Evolutionary conservation across 805 yeast genomes (phyloP).

Genomic region (Lachancea fermentati): DNA sequence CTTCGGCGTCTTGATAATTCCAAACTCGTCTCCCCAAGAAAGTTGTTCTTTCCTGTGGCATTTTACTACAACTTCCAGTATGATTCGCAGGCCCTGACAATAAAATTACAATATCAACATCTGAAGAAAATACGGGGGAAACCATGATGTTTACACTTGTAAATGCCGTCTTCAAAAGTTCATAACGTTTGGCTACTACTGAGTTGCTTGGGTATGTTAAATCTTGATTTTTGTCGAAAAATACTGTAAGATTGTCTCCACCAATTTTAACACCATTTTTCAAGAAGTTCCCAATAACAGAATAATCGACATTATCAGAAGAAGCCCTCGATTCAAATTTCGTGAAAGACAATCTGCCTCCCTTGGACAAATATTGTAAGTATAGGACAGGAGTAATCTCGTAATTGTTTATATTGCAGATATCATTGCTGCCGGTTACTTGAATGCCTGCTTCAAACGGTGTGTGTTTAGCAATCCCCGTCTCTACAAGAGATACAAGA

Average conservation of each 20-base stretch:
- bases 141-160: background rate
- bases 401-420: slow-evolving; percentile 25
- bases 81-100: background rate
- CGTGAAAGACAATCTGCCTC: slow-evolving; percentile 14
- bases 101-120: slow-evolving; percentile 1
- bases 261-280: background rate
- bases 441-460: slow-evolving; percentile 14
- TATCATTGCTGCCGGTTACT: slow-evolving; percentile 27
- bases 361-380: slow-evolving; percentile 23
- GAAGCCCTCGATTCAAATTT: background rate
- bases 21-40: slow-evolving; percentile 3
- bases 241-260: background rate
- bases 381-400: slow-evolving; percentile 20
- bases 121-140: background rate
- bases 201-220: background rate
- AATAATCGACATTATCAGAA: background rate
- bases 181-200: background rate
- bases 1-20: slow-evolving; percentile 6
- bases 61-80: background rate
- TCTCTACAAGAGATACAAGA: slow-evolving; percentile 15
- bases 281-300: background rate
- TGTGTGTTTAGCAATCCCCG: slow-evolving; percentile 20
- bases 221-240: background rate
- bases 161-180: background rate
- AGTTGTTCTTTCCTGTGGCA: background rate